Conservation (phyloP, 164 flowering plant species). For the Vitis labrusca region DNA sequence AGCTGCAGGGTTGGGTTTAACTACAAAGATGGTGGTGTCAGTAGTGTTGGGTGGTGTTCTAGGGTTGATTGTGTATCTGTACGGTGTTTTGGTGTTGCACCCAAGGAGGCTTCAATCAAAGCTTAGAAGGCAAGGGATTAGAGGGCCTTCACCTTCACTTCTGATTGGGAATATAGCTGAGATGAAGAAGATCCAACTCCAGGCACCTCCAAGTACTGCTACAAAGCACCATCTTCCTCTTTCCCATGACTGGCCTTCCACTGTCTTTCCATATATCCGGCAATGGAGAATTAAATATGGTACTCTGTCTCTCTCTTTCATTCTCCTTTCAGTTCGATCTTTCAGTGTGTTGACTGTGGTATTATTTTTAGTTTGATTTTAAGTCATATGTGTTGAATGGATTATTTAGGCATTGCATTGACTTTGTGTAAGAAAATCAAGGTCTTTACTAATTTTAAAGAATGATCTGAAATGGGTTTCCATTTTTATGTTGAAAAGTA, state of each 20-base stretch:
- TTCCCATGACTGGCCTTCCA: constrained; percentile 28
- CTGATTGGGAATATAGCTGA: constrained; percentile 26
- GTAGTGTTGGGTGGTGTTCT: constrained; percentile 12
- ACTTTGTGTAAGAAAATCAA: too few species aligned
- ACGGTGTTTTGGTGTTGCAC: constrained; percentile 2
- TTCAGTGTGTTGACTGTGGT: too few species aligned
- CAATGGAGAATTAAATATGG: constrained; percentile 33
- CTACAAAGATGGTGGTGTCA: constrained; percentile 32
- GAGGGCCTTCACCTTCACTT: constrained; percentile 29
- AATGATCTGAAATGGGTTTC: too few species aligned
- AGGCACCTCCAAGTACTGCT: neutral
- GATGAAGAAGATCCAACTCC: constrained; percentile 17
- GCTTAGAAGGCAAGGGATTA: constrained; percentile 29
- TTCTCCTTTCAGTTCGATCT: too few species aligned
- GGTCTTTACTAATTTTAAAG: too few species aligned
- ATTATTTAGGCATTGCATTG: too few species aligned
- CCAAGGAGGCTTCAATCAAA: constrained; percentile 16
- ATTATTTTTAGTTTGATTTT: too few species aligned
- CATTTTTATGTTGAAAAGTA: too few species aligned
- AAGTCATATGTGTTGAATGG: too few species aligned
- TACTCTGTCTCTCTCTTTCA: neutral
- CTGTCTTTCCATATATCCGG: constrained; percentile 19
- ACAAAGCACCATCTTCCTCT: neutral
- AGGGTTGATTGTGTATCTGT: constrained; percentile 1
- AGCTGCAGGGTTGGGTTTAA: neutral